Evolutionary conservation across 176 grass and related monocot species (phyloP).

Genomic region (Bolboschoenus planiculmis): DNA sequence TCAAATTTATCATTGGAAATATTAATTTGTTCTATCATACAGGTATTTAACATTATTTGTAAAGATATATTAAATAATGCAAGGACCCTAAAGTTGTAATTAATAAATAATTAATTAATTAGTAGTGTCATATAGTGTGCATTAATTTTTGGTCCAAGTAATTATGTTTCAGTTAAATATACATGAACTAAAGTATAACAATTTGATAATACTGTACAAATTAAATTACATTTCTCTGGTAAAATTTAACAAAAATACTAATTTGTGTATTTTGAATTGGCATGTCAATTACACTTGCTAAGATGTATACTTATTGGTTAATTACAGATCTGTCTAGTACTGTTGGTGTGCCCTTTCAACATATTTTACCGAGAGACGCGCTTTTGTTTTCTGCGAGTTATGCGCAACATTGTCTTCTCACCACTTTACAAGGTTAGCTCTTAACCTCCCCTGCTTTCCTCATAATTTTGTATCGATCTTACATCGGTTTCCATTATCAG

Average conservation of each 20-base stretch:
- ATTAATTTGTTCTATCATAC: too few relatives aligned
- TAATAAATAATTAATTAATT: neutral
- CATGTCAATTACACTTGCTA: neutral
- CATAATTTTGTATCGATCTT: neutral
- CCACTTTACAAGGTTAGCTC: conserved; percentile 70
- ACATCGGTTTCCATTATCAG: neutral
- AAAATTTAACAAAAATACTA: neutral
- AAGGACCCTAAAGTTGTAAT: neutral
- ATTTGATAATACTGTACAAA: neutral
- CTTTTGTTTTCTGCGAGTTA: conserved; percentile 76
- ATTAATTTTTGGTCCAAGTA: neutral
- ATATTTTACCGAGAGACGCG: conserved; percentile 80
- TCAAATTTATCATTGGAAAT: neutral
- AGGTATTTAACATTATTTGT: neutral
- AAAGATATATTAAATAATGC: neutral
- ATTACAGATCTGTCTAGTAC: conserved; percentile 44
- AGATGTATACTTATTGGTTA: neutral
- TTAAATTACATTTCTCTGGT: neutral
- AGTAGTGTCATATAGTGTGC: neutral
- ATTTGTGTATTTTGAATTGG: neutral
- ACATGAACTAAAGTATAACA: neutral
- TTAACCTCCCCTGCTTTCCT: neutral
- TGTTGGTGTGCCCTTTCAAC: conserved; percentile 71
- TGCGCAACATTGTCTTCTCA: conserved; percentile 77
- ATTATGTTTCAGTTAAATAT: neutral